Base-by-base conservation (phyloP, 257 asterid species). In the Anisodus tanguticus region DNA sequence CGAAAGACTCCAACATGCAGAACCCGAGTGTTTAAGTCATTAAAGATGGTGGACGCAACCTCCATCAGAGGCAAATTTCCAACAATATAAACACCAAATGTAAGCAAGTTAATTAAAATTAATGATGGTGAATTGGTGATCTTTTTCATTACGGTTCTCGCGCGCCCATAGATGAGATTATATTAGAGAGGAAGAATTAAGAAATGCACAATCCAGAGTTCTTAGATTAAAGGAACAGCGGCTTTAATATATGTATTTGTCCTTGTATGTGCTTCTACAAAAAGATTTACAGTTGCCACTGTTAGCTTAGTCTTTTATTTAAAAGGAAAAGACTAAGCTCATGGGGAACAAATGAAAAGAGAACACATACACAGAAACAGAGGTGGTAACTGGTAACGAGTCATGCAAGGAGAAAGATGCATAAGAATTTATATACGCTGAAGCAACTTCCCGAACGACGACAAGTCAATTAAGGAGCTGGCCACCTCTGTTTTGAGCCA, bases 281-380 rank as follows among this genome's bases (percentile, higher is more conserved):
- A 11, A 66, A 31, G 72, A 66, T 66, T 66, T 66, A 66, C 72
- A 66, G 6, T 26, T 66, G 1, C 45, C 45, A 31, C 45, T 26
- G n/a, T 31, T 66, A 66, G 45, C 45, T 66, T 31, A 66, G 72
- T 66, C 72, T 66, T 66, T 26, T 66, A 26, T 26, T 26, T 26
- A 66, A 66, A 66, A 66, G 45, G 72, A 66, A 66, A 66, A 66
- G 72, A 66, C 70, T 66, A 63, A 51, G 69, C 43, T 31, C 35
- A 31, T 31, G 45, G 31, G 72, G 71, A 64, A n/a, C 72, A 66
- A 66, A 66, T 31, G 41, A 66, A 35, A 35, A 66, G 9, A 66
- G 35, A 66, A 10, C 8, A 64, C 8, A 64, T 2, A 57, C 62
- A 22, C 3, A 26, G 10, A 26, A 22, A 26, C 15, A 26, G 37